Conservation (phyloP, 306 rosid species). For the Abrus pulchellus region DNA sequence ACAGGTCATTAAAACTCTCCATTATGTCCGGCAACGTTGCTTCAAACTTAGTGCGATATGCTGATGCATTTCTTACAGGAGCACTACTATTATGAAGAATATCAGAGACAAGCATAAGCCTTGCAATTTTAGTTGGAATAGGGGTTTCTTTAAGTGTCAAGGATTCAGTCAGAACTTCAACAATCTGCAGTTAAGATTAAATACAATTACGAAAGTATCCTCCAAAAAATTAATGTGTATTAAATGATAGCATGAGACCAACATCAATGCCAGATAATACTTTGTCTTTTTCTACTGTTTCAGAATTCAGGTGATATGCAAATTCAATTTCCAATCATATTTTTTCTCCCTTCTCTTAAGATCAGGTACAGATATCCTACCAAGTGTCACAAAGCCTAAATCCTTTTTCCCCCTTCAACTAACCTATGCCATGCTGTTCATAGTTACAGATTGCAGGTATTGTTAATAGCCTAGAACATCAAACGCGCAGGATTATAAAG, state of each 20-base stretch:
- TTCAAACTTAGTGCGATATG: slow-evolving; percentile 98
- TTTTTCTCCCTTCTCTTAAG: background rate
- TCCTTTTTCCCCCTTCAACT: background rate
- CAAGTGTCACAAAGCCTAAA: background rate
- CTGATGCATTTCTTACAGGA: slow-evolving; percentile 99
- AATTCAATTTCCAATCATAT: background rate
- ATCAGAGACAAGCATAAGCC: slow-evolving; percentile 99
- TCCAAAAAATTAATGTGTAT: slow-evolving; percentile 29
- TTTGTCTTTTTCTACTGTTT: slow-evolving; percentile 5
- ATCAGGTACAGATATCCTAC: background rate
- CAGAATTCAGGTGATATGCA: slow-evolving; percentile 3
- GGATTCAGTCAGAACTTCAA: slow-evolving; percentile 96
- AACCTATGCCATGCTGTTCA: background rate
- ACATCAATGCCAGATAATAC: slow-evolving; percentile 17
- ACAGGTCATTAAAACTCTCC: slow-evolving; percentile 98
- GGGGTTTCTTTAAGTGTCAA: slow-evolving; percentile 98
- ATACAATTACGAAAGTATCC: slow-evolving; percentile 15
- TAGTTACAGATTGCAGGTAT: background rate
- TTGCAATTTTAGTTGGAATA: slow-evolving; percentile 98
- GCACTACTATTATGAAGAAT: slow-evolving; percentile 99
- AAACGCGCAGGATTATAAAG: background rate
- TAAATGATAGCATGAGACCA: slow-evolving; percentile 29
- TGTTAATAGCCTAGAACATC: background rate
- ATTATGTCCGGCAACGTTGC: slow-evolving; percentile 92
- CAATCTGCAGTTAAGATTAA: slow-evolving; percentile 73